A percentile compares a stretch with the other conserved stretches of the same genome.
Evolutionary conservation across 345 rosid genomes (phyloP).

Genomic region (Brassica incana): DNA sequence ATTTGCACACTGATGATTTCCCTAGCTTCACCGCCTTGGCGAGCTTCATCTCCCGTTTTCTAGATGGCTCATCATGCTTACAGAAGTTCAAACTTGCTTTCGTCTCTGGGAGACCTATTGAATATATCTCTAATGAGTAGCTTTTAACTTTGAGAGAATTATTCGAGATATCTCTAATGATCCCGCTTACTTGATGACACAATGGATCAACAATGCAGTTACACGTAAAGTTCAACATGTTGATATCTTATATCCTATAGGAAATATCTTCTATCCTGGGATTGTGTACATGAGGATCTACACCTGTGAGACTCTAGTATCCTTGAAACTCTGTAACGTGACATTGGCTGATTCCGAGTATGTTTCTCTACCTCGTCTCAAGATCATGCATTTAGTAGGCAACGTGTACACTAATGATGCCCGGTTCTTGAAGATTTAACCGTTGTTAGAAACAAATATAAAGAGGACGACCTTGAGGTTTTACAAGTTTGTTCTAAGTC

Average conservation of each 20-base stretch:
- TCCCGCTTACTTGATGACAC: neutral
- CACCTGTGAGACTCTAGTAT: neutral
- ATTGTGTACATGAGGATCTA: neutral
- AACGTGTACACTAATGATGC: neutral
- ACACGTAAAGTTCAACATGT: neutral
- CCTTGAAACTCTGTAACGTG: neutral
- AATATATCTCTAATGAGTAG: neutral
- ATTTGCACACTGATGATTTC: neutral
- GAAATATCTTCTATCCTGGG: neutral
- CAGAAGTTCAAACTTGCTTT: conserved; percentile 1
- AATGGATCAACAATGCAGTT: neutral
- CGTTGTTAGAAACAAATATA: neutral
- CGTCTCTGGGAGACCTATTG: neutral
- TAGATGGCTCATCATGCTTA: conserved; percentile 11
- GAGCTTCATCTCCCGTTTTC: neutral
- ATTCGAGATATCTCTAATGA: neutral
- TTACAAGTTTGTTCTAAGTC: neutral
- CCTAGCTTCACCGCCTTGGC: neutral
- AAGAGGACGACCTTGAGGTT: neutral
- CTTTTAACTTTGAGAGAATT: no score
- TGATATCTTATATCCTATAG: neutral
- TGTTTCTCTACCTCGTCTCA: conserved; percentile 18
- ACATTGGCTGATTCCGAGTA: neutral
- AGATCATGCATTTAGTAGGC: neutral
- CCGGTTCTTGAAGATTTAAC: neutral